phyloP scores from a whole-genome alignment of 2,329 filamentous ascomycete genomes.

The Verticillium tricorpus region DNA sequence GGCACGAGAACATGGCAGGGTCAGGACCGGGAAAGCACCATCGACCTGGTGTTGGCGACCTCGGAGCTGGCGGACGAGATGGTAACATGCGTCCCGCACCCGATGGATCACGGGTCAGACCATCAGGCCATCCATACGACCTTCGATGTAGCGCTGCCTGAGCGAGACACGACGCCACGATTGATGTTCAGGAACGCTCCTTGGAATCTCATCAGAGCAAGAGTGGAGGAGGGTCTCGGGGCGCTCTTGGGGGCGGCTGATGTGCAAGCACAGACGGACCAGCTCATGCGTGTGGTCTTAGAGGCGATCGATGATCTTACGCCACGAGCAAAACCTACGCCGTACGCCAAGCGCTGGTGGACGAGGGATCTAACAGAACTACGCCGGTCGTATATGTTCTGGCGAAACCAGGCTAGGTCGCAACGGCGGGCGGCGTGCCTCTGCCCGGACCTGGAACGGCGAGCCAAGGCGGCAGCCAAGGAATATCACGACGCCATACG shows the following conservation, averaged over 20 bases:
- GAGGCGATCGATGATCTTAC: neutral
- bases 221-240: neutral
- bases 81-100: conserved; percentile 10
- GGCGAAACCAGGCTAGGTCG: conserved; percentile 19
- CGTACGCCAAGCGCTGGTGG: conserved; percentile 24
- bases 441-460: conserved; percentile 7
- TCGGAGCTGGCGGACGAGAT: conserved; percentile 13
- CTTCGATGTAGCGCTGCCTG: conserved; percentile 16
- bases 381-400: conserved; percentile 16
- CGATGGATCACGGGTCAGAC: conserved; percentile 22
- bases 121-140: conserved; percentile 22
- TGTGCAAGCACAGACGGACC: conserved; percentile 8
- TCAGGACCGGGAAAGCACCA: conserved; percentile 14
- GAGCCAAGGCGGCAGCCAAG: conserved; percentile 15
- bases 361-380: conserved; percentile 21
- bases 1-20: conserved; percentile 26
- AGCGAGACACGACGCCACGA: conserved; percentile 3
- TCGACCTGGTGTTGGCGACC: conserved; percentile 19
- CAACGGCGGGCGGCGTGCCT: neutral
- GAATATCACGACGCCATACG: conserved; percentile 20
- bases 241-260: conserved; percentile 12
- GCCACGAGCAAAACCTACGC: conserved; percentile 19
- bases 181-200: conserved; percentile 20
- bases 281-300: neutral
- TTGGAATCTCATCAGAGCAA: conserved; percentile 18